Evolutionary conservation across 2,329 filamentous ascomycete genomes (phyloP).

Genomic region (Torrubiellomyces zombiae): DNA sequence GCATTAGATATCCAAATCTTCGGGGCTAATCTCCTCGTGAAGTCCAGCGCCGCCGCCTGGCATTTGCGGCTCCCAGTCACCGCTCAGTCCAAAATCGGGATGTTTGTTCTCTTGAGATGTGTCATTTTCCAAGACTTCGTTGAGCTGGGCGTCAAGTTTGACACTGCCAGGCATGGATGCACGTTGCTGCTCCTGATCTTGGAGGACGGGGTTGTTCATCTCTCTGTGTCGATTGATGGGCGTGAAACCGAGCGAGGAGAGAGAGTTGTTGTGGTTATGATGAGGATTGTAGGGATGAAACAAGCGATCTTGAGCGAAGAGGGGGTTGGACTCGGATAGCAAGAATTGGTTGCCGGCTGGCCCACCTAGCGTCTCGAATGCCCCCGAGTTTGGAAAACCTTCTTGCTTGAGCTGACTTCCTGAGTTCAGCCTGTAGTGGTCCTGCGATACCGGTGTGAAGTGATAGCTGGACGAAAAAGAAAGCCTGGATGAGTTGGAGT

Average conservation of each 20-base stretch:
- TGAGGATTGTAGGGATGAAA: constrained; percentile 11
- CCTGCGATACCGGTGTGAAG: constrained; percentile 10
- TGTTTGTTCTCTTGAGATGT: constrained; percentile 10
- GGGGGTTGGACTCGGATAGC: constrained; percentile 14
- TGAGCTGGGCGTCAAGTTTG: constrained; percentile 12
- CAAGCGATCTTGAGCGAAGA: constrained; percentile 15
- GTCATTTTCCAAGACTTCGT: constrained; percentile 9
- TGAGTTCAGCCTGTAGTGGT: constrained; percentile 11
- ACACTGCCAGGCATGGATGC: constrained; percentile 5
- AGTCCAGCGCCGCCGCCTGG: constrained; percentile 9
- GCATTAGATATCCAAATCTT: constrained; percentile 10
- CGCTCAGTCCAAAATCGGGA: constrained; percentile 4
- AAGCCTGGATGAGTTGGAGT: constrained; percentile 13
- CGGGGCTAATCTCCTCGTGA: constrained; percentile 8
- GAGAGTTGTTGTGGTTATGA: no score
- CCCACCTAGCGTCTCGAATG: constrained; percentile 8
- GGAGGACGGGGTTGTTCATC: constrained; percentile 6
- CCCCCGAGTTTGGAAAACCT: constrained; percentile 7
- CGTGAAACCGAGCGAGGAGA: constrained; percentile 14
- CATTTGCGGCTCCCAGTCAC: constrained; percentile 11
- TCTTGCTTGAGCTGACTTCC: constrained; percentile 13
- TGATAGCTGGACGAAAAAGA: constrained; percentile 11
- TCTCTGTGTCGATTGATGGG: constrained; percentile 12
- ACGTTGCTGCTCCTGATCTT: constrained; percentile 5
- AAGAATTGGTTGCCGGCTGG: constrained; percentile 11